phyloP scores from a whole-genome alignment of 2,329 filamentous ascomycete genomes.

The Apiospora sp. region DNA sequence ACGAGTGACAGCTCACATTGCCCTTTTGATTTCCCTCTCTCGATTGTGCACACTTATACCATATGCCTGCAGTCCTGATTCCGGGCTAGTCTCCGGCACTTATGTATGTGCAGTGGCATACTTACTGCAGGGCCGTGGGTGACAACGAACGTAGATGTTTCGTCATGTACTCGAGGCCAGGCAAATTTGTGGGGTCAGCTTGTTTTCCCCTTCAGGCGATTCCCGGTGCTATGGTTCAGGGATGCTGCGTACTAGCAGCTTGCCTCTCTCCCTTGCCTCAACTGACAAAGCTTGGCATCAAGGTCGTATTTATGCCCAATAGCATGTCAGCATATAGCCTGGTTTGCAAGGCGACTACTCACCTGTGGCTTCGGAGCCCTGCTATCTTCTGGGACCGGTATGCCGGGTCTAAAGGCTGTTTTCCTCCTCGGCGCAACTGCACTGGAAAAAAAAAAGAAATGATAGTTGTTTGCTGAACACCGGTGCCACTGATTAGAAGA shows the following conservation, averaged over 20 bases:
- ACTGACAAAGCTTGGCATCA: constrained; percentile 8
- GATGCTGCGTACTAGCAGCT: not conserved
- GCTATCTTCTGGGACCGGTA: not conserved
- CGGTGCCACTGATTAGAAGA: too few relatives aligned
- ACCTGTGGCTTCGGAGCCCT: not conserved
- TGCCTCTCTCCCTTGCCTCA: not conserved
- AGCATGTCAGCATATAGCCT: not conserved
- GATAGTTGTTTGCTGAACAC: not conserved
- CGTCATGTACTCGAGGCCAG: not conserved
- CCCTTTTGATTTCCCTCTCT: not conserved
- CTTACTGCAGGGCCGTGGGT: not conserved
- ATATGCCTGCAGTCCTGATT: not conserved
- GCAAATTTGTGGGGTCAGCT: not conserved
- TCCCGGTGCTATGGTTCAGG: constrained; percentile 12
- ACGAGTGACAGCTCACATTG: not conserved
- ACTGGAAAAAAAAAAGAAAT: not conserved
- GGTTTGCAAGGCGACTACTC: not conserved
- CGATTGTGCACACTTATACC: not conserved
- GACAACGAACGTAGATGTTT: constrained; percentile 1
- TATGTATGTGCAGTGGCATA: not conserved
- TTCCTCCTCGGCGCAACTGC: not conserved
- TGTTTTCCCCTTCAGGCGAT: not conserved
- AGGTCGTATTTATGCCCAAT: constrained; percentile 2
- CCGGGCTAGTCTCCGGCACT: constrained; percentile 12
- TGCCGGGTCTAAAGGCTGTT: not conserved